Evolutionary conservation across 2,329 filamentous ascomycete species (phyloP), one percentile per base, ranked within the genome.

Genomic region (Talaromyces sp.): DNA sequence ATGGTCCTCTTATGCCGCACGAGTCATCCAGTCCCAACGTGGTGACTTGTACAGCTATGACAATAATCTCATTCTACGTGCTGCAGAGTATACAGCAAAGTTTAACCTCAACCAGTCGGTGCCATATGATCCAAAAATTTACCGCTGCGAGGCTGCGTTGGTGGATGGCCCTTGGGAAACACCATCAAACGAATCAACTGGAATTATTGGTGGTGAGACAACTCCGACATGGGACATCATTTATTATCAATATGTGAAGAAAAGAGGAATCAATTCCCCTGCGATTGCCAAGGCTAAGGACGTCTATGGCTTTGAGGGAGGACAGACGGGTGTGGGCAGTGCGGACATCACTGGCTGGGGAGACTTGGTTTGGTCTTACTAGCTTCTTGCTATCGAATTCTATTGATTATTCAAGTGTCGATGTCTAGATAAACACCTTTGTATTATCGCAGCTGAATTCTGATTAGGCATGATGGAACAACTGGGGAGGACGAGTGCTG

Each of bases 121-220:
- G 0, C 43, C 57, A 0, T 76, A 72, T 36, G 68, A 75, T 40
- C 69, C 65, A 2, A 65, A 60, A 5, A 74, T 66, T 51, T 72
- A 66, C 33, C 65, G 74, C 1, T 76, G 74, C 45, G 74, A 76
- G 50, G 73, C 73, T 0, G 63, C 75, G 1, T 58, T 76, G 14
- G 68, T 76, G 3, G 68, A 71, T 48, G 74, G 72, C 0, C 74
- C 74, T 7, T 76, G 74, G 72, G 49, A 53, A 3, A 56, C 30
- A 6, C 64, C 66, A 11, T 70, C 70, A 0, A 59, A 42, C 69
- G 56, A 30, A 72, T 74, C 10, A 11, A 40, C 3, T 2, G 17
- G 17, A 11, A 17, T 40, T 2, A 19, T 19, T 3, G 14, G 19
- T 22, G n/a, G n/a, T n/a, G n/a, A n/a, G n/a, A 8, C 37, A 19